A percentile compares a stretch with the other conserved stretches of the same genome.
phyloP scores from a whole-genome alignment of 345 rosid species.

The Diplotaxis tenuifolia region DNA sequence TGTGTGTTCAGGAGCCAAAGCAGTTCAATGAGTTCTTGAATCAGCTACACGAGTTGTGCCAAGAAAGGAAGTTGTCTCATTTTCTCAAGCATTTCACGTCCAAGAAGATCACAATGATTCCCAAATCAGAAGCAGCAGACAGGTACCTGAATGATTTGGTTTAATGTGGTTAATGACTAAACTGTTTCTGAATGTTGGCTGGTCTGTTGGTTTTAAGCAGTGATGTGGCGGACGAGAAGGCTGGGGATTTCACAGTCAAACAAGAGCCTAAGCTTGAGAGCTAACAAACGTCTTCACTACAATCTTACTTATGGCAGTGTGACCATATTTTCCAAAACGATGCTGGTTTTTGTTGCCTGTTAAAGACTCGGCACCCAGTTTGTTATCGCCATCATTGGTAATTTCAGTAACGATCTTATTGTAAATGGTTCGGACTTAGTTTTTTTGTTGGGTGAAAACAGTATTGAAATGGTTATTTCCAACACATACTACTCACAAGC shows the following conservation, averaged over 20 bases:
- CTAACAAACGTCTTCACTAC: slow-evolving; percentile 12
- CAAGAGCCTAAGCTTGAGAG: slow-evolving; percentile 37
- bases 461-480: neutral
- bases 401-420: neutral
- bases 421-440: neutral
- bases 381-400: neutral
- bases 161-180: neutral
- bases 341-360: neutral
- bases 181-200: slow-evolving; percentile 3
- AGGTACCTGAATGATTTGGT: slow-evolving; percentile 44
- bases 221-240: slow-evolving; percentile 65
- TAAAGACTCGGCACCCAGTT: neutral
- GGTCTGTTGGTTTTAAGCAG: slow-evolving; percentile 41
- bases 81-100: slow-evolving; percentile 53
- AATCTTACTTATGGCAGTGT: neutral
- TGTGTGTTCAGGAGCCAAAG: slow-evolving; percentile 67
- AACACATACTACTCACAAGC: neutral
- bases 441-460: neutral
- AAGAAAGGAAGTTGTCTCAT: slow-evolving; percentile 36
- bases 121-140: slow-evolving; percentile 82
- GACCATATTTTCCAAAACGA: neutral
- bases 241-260: slow-evolving; percentile 44
- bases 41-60: slow-evolving; percentile 41
- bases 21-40: slow-evolving; percentile 66
- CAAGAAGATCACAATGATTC: slow-evolving; percentile 52